Conservation (phyloP, 1,284 basidiomycete species). For the Sutorius eximius region DNA sequence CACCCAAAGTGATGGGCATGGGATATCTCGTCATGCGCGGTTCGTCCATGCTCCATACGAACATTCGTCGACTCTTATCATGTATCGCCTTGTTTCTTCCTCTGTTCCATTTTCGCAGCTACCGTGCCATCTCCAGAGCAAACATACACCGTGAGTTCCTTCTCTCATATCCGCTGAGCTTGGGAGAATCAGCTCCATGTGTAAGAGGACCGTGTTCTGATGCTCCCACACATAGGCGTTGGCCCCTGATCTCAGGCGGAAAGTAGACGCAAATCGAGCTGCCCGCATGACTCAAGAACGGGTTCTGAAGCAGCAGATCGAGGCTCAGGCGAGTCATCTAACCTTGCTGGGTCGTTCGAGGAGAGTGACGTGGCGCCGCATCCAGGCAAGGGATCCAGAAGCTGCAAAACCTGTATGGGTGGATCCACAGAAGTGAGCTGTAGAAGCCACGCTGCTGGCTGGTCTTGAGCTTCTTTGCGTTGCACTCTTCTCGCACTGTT, state of each 20-base stretch:
- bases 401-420: slow-evolving; percentile 55
- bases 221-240: slow-evolving; percentile 45
- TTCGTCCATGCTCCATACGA: slow-evolving; percentile 35
- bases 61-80: slow-evolving; percentile 5
- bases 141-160: slow-evolving; percentile 37
- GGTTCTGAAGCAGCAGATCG: slow-evolving; percentile 51
- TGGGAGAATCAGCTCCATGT: background rate
- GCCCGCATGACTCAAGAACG: slow-evolving; percentile 57
- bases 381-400: slow-evolving; percentile 43
- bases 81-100: background rate
- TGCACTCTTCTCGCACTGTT: background rate
- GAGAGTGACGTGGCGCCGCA: slow-evolving; percentile 4
- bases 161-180: background rate
- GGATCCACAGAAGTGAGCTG: slow-evolving; percentile 25
- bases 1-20: slow-evolving; percentile 51
- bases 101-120: slow-evolving; percentile 37
- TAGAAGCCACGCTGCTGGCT: background rate
- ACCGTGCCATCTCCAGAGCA: slow-evolving; percentile 53
- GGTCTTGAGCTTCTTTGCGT: slow-evolving; percentile 1
- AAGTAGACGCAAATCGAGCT: slow-evolving; percentile 63
- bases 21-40: slow-evolving; percentile 68
- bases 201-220: slow-evolving; percentile 1
- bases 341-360: slow-evolving; percentile 3
- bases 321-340: slow-evolving; percentile 50
- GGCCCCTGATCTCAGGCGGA: slow-evolving; percentile 65